These are phyloP conservation scores for Collybiopsis luxurians DNA, from an alignment of 768 basidiomycete species.

Conservation along the genomic window DNA sequence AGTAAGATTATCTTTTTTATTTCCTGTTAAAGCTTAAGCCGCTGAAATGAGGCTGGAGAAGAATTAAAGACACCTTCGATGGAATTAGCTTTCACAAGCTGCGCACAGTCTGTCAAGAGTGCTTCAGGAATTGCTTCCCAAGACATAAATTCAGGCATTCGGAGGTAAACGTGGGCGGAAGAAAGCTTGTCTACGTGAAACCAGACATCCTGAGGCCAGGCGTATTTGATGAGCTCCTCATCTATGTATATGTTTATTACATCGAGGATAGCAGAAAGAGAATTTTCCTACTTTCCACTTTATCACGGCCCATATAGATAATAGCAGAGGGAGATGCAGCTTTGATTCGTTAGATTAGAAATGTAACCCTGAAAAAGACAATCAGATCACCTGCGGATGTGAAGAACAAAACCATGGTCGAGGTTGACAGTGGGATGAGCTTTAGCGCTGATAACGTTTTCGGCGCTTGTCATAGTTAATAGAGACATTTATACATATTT, in stretches of 20 bases:
- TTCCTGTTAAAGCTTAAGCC: conserved; percentile 49
- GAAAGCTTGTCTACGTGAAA: conserved; percentile 99
- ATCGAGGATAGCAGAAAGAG: not conserved
- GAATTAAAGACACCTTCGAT: conserved; percentile 69
- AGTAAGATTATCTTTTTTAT: conserved; percentile 92
- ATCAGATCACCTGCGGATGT: conserved; percentile 42
- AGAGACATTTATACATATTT: too few species aligned
- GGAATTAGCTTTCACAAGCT: conserved; percentile 96
- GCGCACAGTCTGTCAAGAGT: conserved; percentile 82
- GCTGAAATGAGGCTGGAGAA: not conserved
- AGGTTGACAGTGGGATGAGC: too few species aligned
- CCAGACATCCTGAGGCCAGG: conserved; percentile 86
- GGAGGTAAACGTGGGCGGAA: conserved; percentile 95
- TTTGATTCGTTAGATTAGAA: conserved; percentile 23
- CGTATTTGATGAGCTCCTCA: conserved; percentile 93
- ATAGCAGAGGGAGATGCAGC: conserved; percentile 61
- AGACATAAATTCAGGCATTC: conserved; percentile 73
- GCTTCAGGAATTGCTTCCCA: conserved; percentile 88
- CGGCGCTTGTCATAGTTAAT: too few species aligned
- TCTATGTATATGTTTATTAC: conserved; percentile 57
- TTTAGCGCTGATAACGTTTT: too few species aligned
- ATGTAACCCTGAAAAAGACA: conserved; percentile 4
- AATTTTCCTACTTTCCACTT: conserved; percentile 81
- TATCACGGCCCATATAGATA: conserved; percentile 96
- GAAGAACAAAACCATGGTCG: conserved; percentile 63